Evolutionary conservation across 306 rosid species (phyloP), one percentile per base, ranked within the genome.

Genomic region (Castanea sativa): DNA sequence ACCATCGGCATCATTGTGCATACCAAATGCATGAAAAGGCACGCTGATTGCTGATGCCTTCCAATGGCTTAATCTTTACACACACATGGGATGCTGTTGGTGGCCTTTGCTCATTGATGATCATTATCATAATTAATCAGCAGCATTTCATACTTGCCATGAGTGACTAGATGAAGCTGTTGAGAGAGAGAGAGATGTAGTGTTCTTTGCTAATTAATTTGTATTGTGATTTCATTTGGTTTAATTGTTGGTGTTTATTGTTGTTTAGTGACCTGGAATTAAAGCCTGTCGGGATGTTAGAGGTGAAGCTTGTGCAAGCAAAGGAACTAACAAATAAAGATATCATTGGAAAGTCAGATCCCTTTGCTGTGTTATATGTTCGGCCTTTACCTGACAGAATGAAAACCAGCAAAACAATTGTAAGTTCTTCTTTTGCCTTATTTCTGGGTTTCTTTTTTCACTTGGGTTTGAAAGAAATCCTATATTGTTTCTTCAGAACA

Each of bases 271-370:
- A 96, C 76, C 82, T 96, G 83, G 99, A 96, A 87, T 80, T 96
- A 85, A 96, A 96, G 86, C 93, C 99, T 76, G 94, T 86, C 15
- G 99, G 99, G 72, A 81, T 88, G 75, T 83, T 96, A 81, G 99
- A 96, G 83, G 98, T 96, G 78, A 96, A 96, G 87, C 98, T 96
- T 83, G 99, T 96, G 76, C 99, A 96, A 87, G 99, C 96, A 30
- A 96, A 93, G 88, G 97, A 82, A 13, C 87, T 96, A 73, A 93
- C 97, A 69, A 96, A 96, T 89, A 96, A 96, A 83, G 99, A 96
- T 80, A 15, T 96, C 23, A 83, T 96, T 60, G 99, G 99, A 76
- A 96, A 96, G 84, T 96, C 99, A 52, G 98, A 96, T 81, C 99
- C 99, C 23, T 96, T 76, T 84, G 98, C 99, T 32, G 88, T 87